Conservation (phyloP, 2,329 filamentous ascomycete genomes). For the Beauveria caledonica region DNA sequence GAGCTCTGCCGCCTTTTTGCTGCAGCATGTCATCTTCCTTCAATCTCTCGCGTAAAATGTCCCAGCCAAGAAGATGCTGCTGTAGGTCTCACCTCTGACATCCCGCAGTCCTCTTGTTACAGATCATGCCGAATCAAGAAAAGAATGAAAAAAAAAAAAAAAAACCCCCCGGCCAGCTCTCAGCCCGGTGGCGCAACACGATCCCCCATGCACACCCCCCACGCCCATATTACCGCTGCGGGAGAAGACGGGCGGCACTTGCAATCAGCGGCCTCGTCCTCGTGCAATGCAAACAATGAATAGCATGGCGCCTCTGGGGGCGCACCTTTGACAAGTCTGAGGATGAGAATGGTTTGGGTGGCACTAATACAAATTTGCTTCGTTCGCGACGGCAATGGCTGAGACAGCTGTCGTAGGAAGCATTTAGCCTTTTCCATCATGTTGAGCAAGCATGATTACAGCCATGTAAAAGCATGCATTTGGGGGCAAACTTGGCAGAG, state of each 20-base stretch:
- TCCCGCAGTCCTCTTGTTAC: background rate
- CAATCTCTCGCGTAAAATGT: background rate
- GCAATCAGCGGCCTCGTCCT: background rate
- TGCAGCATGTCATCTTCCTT: background rate
- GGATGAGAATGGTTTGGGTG: background rate
- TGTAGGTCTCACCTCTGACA: background rate
- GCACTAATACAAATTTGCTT: background rate
- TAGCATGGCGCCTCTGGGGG: background rate
- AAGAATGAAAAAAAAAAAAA: too few species aligned
- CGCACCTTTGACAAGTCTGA: background rate
- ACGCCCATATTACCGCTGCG: background rate
- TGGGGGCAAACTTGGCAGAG: background rate
- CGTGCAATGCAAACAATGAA: background rate
- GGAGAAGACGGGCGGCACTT: background rate
- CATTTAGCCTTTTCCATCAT: background rate
- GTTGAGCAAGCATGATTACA: background rate
- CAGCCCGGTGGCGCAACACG: background rate
- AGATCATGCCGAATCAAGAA: too few species aligned
- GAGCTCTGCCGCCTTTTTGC: background rate
- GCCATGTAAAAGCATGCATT: background rate
- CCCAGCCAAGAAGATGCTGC: background rate
- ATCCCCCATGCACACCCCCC: background rate
- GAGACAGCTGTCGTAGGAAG: background rate
- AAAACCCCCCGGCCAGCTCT: too few species aligned
- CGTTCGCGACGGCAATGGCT: background rate